Base-by-base conservation (phyloP, 2,329 filamentous ascomycete species). In the Arthrobotrys musiformis region DNA sequence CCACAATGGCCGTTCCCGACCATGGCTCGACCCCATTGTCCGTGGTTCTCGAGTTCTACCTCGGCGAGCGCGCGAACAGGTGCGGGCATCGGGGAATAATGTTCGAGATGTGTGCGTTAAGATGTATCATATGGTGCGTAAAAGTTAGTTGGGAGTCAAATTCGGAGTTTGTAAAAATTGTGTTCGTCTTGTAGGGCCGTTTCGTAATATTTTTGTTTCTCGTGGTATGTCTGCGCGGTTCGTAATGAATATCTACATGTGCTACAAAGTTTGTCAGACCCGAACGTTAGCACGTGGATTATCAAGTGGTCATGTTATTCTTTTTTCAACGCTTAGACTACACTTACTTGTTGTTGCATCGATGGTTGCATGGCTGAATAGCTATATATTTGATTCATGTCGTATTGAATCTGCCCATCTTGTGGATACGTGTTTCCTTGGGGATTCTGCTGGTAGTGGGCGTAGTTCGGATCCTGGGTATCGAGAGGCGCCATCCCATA, bases 401-500 rank as follows among this genome's bases (percentile, higher is more conserved):
- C 90, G 69, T 90, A 88, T 82, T 93, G 97, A 88, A 97, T 96
- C 79, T 89, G 86, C 60, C 83, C 83, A n/a, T 76, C 85, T 52
- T 70, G 70, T 26, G 77, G 28, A 52, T 79, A 76, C 15, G 77
- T 44, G 28, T 66, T 66, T 58, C 79, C 79, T 63, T 80, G 79
- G 30, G 84, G 82, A 80, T 92, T 91, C 52, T 91, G 88, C 81
- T 95, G 93, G 13, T 90, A 92, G 82, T 96, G 96, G 11, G 89
- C 88, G 62, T 89, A 88, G 54, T 89, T 87, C 11, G 91, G 89
- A 58, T 92, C 91, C 13, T 90, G 86, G 80, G 93, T 92, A 72
- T 93, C 92, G 79, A 93, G 90, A 67, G 90, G 90, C 30, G 91
- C 87, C 82, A 97, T 97, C 89, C 97, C 94, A 81, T 89, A 88